Base-by-base conservation (phyloP, 139 green algal genomes). In the Astrephomene gubernaculifera region DNA sequence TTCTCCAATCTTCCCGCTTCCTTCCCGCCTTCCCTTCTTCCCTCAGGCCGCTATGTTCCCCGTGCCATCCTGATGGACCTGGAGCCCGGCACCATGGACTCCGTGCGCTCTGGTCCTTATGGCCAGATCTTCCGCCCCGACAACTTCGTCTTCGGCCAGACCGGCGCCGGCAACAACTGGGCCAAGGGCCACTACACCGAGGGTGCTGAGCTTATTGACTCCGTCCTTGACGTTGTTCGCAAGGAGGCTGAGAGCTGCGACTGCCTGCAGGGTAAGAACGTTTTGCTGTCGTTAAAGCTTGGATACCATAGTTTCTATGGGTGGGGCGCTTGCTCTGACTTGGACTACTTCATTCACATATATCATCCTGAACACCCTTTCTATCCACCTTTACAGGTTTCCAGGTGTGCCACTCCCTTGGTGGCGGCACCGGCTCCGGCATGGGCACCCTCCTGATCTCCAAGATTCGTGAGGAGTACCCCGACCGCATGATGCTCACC, bases 121-220 rank as follows among this genome's bases (percentile, higher is more conserved):
- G 96, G 96, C 71, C 88, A 98, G 92, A 96, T 98, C 76, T 98
- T 98, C 89, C 89, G 94, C 71, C 95, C 95, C 21, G 95, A 98
- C 89, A 97, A 98, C 94, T 97, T 98, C 81, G 92, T 97, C 10
- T 97, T 97, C 82, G 95, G 95, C 41, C 94, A 98, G 91, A 98
- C 93, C 63, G 97, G 97, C 33, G 97, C 97, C n/a, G 97, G 97
- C 54, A 99, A 99, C 94, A 99, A 99, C 95, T 99, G 97, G 97
- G 97, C 97, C 81, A 99, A 99, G 92, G 97, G 97, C 33, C 97
- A 99, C 93, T 99, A 99, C 95, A 99, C 97, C 27, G 97, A 99
- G 94, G 97, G 97, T 63, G 96, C 97, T 76, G 96, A 99, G 93
- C 90, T 99, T 31, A 99, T 99, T 54, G 97, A 99, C 93, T 97